Base-by-base conservation (phyloP, 1,284 basidiomycete genomes). In the Ganoderma lingzhi region DNA sequence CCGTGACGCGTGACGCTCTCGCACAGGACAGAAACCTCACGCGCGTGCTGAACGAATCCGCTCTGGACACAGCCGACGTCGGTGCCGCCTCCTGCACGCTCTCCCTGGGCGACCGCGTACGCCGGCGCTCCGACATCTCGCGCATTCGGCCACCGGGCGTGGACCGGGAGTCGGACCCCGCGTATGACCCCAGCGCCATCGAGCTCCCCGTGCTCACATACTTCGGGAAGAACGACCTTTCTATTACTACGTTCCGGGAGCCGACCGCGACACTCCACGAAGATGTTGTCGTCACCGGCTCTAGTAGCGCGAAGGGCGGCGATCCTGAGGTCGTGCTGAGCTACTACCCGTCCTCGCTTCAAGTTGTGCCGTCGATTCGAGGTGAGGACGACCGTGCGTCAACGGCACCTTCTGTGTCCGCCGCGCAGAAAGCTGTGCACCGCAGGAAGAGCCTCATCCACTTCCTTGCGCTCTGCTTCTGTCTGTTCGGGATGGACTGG, bases 401-500 rank as follows among this genome's bases (percentile, higher is more conserved):
- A 14, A 32, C 5, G 12, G 14, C 37, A 35, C 17, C 67, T 9
- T 63, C 30, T 9, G 32, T 74, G n/a, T 74, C 75, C 41, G 62
- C 72, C 30, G 70, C 71, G 32, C 72, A 74, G 53, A 72, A 71
- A 65, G 67, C 71, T 19, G 63, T 35, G 35, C 9, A 63, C 30
- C 44, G 28, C 23, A 28, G 62, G 17, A 72, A 71, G 64, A 71
- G 73, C 23, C 71, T 70, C 78, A 45, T 78, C 3, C 81, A 83
- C 61, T 81, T 83, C 66, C 70, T 76, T 15, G 77, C 81, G 17
- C 67, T 82, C 32, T 83, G 81, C 69, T 81, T 73, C 68, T 71
- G 71, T 23, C 73, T 83, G 63, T 86, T 86, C 73, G 75, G 86
- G 6, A 82, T 83, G 41, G 87, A 88, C 17, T 89, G 87, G 87